phyloP scores from a whole-genome alignment of 306 rosid species.

The Corylus americana region DNA sequence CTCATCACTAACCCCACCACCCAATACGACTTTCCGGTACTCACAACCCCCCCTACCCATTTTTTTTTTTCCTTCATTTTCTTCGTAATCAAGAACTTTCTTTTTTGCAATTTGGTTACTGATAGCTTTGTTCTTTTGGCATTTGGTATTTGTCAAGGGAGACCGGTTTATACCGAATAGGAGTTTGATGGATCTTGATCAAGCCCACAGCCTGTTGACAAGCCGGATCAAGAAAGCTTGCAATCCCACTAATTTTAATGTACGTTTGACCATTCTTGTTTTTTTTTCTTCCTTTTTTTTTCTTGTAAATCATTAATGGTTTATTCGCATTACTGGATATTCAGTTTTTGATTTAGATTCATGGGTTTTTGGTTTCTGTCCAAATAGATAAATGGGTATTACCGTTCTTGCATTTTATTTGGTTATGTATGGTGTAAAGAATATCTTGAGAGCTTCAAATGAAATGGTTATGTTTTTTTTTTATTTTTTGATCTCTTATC shows the following conservation, averaged over 20 bases:
- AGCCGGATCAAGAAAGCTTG: constrained; percentile 37
- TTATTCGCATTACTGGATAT: neutral
- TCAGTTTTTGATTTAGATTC: neutral
- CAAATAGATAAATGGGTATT: neutral
- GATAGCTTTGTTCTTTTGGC: neutral
- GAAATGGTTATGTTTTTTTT: neutral
- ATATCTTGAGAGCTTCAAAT: neutral
- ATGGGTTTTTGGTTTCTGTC: neutral
- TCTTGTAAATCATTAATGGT: neutral
- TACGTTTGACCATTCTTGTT: constrained; percentile 3
- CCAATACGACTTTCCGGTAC: constrained; percentile 67
- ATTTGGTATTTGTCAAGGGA: constrained; percentile 42
- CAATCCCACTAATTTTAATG: constrained; percentile 40
- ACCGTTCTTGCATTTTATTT: neutral
- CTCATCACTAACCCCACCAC: constrained; percentile 46
- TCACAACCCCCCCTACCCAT: neutral
- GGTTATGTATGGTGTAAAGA: neutral
- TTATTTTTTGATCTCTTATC: neutral
- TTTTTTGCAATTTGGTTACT: neutral
- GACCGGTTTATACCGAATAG: constrained; percentile 81
- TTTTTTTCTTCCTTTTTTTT: neutral
- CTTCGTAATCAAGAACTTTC: neutral
- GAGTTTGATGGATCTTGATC: constrained; percentile 98
- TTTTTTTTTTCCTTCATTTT: neutral
- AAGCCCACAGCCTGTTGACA: constrained; percentile 77